A percentile compares a stretch with the other conserved stretches of the same genome.
Conservation (phyloP, 805 yeast species). For the Sugiyamaella boreocaroliniensis region DNA sequence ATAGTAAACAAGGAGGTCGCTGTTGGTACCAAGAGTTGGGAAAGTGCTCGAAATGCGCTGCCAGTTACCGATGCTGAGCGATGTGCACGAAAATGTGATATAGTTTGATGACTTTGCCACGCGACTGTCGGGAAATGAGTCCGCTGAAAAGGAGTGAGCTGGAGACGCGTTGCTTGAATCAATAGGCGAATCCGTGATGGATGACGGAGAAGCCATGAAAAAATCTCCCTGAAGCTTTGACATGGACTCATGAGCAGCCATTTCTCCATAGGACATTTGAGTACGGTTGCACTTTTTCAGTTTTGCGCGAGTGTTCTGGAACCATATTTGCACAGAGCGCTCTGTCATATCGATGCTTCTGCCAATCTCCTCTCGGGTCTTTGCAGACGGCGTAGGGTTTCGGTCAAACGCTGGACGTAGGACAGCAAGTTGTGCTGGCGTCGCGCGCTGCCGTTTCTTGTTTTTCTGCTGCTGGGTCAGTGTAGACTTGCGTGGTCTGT, state of each 20-base stretch:
- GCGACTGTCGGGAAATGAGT: background rate
- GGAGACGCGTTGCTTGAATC: background rate
- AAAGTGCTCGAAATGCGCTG: constrained; percentile 1
- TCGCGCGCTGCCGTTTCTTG: constrained; percentile 22
- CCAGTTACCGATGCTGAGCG: constrained; percentile 13
- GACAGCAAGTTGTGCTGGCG: constrained; percentile 17
- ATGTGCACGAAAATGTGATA: constrained; percentile 6
- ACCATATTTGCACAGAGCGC: constrained; percentile 97
- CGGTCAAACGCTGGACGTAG: constrained; percentile 15
- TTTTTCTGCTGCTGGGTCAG: constrained; percentile 23
- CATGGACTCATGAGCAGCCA: background rate
- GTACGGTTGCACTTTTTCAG: constrained; percentile 3
- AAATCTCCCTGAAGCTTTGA: background rate
- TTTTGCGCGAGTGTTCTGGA: constrained; percentile 62
- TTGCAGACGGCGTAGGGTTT: constrained; percentile 21
- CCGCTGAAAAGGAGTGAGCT: background rate
- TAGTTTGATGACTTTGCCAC: background rate
- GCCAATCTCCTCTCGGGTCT: constrained; percentile 56
- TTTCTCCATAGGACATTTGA: background rate
- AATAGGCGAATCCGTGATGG: background rate
- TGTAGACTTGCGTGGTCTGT: constrained; percentile 17
- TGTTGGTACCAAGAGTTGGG: background rate
- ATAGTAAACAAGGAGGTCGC: constrained; percentile 14
- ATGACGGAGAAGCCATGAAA: background rate
- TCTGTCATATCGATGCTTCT: constrained; percentile 81